A percentile compares a stretch with the other conserved stretches of the same genome.
Evolutionary conservation across 2,329 filamentous ascomycete species (phyloP).

Genomic region (Exophiala viscosa): DNA sequence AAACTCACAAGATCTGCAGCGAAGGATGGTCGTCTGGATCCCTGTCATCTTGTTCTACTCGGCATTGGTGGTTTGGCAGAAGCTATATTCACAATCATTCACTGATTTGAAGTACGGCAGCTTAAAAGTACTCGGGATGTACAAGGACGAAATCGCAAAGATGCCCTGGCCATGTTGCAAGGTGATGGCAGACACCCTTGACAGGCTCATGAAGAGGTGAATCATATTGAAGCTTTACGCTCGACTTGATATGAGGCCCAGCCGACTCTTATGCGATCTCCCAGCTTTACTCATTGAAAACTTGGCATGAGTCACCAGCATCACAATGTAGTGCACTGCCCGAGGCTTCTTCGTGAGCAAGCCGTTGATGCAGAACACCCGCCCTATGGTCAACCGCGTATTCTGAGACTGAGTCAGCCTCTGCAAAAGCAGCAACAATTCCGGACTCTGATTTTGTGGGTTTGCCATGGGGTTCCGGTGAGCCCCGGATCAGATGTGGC

Average conservation of each 20-base stretch:
- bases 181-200: slow-evolving; percentile 6
- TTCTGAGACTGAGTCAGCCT: no score
- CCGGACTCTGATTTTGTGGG: no score
- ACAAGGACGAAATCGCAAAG: slow-evolving; percentile 10
- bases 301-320: no score
- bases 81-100: background rate
- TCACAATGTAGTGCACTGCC: no score
- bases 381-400: no score
- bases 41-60: slow-evolving; percentile 6
- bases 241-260: background rate
- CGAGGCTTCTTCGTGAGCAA: no score
- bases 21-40: slow-evolving; percentile 6
- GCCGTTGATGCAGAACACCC: no score
- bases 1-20: background rate
- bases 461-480: no score
- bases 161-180: slow-evolving; percentile 11
- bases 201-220: slow-evolving; percentile 11
- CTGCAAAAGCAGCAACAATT: no score
- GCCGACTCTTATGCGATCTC: background rate
- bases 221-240: background rate
- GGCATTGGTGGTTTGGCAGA: slow-evolving; percentile 9
- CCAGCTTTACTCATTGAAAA: background rate
- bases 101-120: slow-evolving; percentile 7
- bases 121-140: slow-evolving; percentile 10
- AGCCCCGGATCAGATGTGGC: no score